Percentiles rank a stretch among this genome's conserved stretches.
Evolutionary conservation across 2,329 filamentous ascomycete species (phyloP).

Genomic region (Ophiostoma sp.): DNA sequence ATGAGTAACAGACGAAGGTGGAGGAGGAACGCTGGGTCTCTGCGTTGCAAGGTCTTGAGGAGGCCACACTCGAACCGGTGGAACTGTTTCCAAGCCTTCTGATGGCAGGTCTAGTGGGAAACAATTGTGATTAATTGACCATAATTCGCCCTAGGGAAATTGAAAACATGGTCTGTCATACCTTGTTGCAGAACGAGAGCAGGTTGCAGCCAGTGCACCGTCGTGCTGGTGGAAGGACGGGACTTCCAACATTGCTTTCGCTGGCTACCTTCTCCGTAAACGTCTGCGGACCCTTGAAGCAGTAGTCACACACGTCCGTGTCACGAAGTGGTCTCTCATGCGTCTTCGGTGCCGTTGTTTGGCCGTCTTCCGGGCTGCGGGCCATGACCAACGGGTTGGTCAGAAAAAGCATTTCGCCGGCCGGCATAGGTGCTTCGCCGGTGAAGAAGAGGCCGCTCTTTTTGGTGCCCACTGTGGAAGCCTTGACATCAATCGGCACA

Average conservation of each 20-base stretch:
- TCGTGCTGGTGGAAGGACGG: background rate
- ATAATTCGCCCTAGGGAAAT: background rate
- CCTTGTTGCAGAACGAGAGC: conserved; percentile 36
- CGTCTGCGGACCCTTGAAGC: conserved; percentile 30
- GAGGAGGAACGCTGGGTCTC: conserved; percentile 27
- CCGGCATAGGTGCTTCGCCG: background rate
- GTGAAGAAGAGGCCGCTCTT: conserved; percentile 19
- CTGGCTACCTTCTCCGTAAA: conserved; percentile 23
- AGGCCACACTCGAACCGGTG: conserved; percentile 38
- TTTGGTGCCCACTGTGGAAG: conserved; percentile 14
- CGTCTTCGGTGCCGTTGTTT: background rate
- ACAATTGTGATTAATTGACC: background rate
- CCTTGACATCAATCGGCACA: conserved; percentile 16
- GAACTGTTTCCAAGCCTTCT: conserved; percentile 35
- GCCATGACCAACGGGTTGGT: conserved; percentile 20
- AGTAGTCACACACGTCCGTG: conserved; percentile 34
- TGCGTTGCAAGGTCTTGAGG: conserved; percentile 26
- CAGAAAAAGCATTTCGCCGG: conserved; percentile 22
- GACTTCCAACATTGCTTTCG: conserved; percentile 22
- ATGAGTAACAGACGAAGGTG: conserved; percentile 35
- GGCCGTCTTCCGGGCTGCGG: background rate
- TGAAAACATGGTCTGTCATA: conserved; percentile 6
- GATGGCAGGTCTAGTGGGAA: conserved; percentile 34
- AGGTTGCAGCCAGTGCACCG: conserved; percentile 34
- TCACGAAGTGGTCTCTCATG: conserved; percentile 4